Evolutionary conservation across 2,329 filamentous ascomycete genomes (phyloP).

Genomic region (Stemphylium vesicarium): DNA sequence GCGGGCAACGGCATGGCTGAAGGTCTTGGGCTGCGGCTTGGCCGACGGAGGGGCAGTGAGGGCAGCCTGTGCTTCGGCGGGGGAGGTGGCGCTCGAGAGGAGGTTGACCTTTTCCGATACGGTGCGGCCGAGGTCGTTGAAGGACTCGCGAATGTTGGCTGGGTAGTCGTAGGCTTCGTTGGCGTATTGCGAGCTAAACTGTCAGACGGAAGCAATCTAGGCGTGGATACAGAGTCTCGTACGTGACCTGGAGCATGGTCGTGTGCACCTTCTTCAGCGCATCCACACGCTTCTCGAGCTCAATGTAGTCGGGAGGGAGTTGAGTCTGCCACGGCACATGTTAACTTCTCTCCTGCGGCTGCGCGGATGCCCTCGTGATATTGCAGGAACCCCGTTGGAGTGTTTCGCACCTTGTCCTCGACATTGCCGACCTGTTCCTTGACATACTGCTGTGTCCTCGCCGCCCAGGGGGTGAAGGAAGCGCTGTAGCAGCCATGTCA

Average conservation of each 20-base stretch:
- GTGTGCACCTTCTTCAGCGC: slow-evolving; percentile 96
- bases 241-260: slow-evolving; percentile 97
- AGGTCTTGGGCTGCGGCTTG: slow-evolving; percentile 98
- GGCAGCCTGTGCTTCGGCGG: slow-evolving; percentile 92
- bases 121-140: slow-evolving; percentile 93
- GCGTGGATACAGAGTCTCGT: slow-evolving; percentile 48
- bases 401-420: slow-evolving; percentile 78
- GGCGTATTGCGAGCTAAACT: slow-evolving; percentile 81
- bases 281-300: slow-evolving; percentile 98
- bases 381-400: not conserved
- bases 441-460: slow-evolving; percentile 94
- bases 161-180: slow-evolving; percentile 92
- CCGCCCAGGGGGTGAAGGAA: slow-evolving; percentile 88
- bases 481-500: slow-evolving; percentile 66
- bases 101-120: slow-evolving; percentile 94
- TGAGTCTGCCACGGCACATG: slow-evolving; percentile 70
- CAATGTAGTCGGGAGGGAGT: slow-evolving; percentile 95
- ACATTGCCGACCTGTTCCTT: slow-evolving; percentile 96
- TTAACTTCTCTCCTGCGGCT: slow-evolving; percentile 25
- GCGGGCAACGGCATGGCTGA: slow-evolving; percentile 93
- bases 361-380: not conserved
- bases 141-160: slow-evolving; percentile 96
- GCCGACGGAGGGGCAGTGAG: slow-evolving; percentile 86
- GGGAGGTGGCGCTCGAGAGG: slow-evolving; percentile 82
- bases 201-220: slow-evolving; percentile 7